Percentiles rank a stretch among this genome's conserved stretches.
Evolutionary conservation across 1,284 basidiomycete genomes (phyloP).

Genomic region (Cutaneotrichosporon sp.): DNA sequence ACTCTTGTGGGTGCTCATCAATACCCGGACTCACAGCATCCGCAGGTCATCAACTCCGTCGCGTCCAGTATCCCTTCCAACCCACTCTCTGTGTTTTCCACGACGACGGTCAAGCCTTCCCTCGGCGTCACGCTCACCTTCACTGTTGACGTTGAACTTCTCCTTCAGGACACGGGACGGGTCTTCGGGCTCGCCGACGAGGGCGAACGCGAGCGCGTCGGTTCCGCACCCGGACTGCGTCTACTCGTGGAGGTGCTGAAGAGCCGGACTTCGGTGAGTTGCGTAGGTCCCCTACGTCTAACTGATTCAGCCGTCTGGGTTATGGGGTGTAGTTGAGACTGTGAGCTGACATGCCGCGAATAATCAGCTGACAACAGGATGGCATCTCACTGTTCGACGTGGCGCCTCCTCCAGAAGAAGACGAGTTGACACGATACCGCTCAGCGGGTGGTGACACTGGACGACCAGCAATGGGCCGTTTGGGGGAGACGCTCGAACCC

Average conservation of each 20-base stretch:
- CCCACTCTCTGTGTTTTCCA: conserved; percentile 43
- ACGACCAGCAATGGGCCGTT: conserved; percentile 34
- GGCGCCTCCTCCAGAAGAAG: conserved; percentile 35
- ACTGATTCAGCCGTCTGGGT: conserved; percentile 33
- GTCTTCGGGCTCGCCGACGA: conserved; percentile 48
- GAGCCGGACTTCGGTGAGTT: conserved; percentile 44
- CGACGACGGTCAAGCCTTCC: conserved; percentile 44
- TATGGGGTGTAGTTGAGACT: conserved; percentile 50
- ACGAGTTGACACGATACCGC: conserved; percentile 33
- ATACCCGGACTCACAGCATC: conserved; percentile 22
- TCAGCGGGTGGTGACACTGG: conserved; percentile 37
- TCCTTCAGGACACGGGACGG: conserved; percentile 47
- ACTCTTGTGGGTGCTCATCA: conserved; percentile 31
- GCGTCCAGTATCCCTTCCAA: conserved; percentile 39
- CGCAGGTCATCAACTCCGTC: conserved; percentile 42
- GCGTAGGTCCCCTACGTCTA: not conserved
- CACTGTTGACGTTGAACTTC: conserved; percentile 41
- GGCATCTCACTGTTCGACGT: conserved; percentile 40
- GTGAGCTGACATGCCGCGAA: conserved; percentile 27
- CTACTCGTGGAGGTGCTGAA: conserved; percentile 49
- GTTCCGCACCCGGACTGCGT: conserved; percentile 36
- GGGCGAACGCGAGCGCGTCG: conserved; percentile 40
- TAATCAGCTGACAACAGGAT: conserved; percentile 33
- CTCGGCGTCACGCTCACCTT: conserved; percentile 45
- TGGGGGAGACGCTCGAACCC: conserved; percentile 38